Percentiles rank a stretch among this genome's conserved stretches.
Evolutionary conservation across 148 eudicot species (phyloP).

Genomic region (Vaccinium myrtillus): DNA sequence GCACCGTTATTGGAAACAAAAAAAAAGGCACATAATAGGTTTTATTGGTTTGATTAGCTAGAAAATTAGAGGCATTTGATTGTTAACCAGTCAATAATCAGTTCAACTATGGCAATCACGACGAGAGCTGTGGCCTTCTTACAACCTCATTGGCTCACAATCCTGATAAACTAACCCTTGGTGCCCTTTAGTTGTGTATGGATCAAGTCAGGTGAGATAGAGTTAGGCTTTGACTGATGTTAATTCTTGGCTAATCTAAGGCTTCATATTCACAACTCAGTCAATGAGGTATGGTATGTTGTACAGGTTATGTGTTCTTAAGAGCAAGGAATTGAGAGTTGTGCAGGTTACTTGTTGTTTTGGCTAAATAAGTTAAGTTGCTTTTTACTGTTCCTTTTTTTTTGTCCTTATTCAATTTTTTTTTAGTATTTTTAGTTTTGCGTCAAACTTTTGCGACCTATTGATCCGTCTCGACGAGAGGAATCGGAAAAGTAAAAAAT

Average conservation of each 20-base stretch:
- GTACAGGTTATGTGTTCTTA: too few relatives aligned
- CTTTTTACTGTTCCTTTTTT: too few relatives aligned
- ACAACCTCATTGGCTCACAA: background rate
- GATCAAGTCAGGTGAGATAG: background rate
- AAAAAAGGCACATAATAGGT: background rate
- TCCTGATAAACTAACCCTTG: background rate
- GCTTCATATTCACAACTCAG: background rate
- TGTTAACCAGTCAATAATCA: background rate
- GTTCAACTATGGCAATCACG: background rate
- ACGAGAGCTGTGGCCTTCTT: slow-evolving; percentile 1
- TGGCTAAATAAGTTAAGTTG: too few relatives aligned
- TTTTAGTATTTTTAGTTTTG: too few relatives aligned
- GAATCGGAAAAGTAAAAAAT: too few relatives aligned
- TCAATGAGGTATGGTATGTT: too few relatives aligned
- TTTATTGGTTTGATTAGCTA: background rate
- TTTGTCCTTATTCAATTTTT: too few relatives aligned
- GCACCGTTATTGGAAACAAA: background rate
- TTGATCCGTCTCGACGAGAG: too few relatives aligned
- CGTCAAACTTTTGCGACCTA: too few relatives aligned
- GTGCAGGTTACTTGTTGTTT: too few relatives aligned
- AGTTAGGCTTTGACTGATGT: background rate
- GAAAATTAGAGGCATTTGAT: background rate
- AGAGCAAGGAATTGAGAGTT: too few relatives aligned
- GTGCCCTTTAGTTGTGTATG: background rate
- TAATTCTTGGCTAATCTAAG: background rate